Percentiles rank a stretch among this genome's conserved stretches.
These are phyloP conservation scores for Colletotrichum liaoningense DNA, from an alignment of 2,329 filamentous ascomycete species.

Conservation along the genomic window DNA sequence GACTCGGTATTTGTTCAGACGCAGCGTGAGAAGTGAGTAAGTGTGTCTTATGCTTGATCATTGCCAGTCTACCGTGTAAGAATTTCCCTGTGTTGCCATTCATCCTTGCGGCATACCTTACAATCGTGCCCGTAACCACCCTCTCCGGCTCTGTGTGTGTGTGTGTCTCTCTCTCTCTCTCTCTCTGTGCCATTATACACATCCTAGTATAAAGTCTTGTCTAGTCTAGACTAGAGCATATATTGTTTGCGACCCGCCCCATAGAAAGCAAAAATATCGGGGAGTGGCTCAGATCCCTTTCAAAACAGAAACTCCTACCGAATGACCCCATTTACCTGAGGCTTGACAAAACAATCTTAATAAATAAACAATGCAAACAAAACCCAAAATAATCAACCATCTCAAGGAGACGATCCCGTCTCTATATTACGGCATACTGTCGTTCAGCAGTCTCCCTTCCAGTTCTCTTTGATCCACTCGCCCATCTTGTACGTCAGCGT, in stretches of 20 bases:
- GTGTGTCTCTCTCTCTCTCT: too few relatives aligned
- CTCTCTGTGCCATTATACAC: not conserved
- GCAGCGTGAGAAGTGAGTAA: not conserved
- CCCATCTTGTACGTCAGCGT: conserved; percentile 67
- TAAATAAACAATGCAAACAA: not conserved
- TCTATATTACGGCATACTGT: too few relatives aligned
- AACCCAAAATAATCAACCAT: not conserved
- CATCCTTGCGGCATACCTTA: not conserved
- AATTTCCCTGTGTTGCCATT: not conserved
- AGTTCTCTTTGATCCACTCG: conserved; percentile 70
- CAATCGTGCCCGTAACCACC: not conserved
- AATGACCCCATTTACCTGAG: not conserved
- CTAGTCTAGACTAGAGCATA: not conserved
- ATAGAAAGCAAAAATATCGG: not conserved
- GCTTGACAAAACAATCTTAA: not conserved
- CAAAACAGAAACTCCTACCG: conserved; percentile 14
- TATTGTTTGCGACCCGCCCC: not conserved
- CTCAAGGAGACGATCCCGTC: not conserved
- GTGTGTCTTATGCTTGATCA: not conserved
- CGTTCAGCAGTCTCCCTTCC: conserved; percentile 60
- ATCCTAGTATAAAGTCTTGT: not conserved
- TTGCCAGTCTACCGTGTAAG: conserved; percentile 16
- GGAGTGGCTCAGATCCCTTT: not conserved
- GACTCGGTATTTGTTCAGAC: conserved; percentile 14
- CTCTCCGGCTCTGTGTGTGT: not conserved